Conservation (phyloP, 306 rosid genomes). For the Cicer cuneatum region DNA sequence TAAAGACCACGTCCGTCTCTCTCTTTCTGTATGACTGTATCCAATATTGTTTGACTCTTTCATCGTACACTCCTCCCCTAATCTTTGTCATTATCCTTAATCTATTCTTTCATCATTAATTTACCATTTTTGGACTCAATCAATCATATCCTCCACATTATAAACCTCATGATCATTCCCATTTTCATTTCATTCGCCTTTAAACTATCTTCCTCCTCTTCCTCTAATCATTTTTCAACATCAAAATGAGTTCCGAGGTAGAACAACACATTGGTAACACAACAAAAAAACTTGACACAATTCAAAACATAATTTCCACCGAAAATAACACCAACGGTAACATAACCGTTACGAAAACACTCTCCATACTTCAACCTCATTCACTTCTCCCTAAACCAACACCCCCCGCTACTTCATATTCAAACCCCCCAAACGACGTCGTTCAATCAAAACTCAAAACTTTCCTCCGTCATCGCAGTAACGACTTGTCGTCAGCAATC, state of each 20-base stretch:
- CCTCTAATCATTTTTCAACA: neutral
- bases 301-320: neutral
- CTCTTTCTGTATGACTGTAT: no score
- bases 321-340: constrained; percentile 27
- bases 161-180: constrained; percentile 12
- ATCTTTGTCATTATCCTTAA: constrained; percentile 23
- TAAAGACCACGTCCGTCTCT: constrained; percentile 9
- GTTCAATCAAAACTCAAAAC: constrained; percentile 50
- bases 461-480: constrained; percentile 62
- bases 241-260: constrained; percentile 39
- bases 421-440: constrained; percentile 11
- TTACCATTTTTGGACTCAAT: constrained; percentile 17
- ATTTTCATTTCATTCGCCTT: neutral
- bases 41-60: constrained; percentile 25
- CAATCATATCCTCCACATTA: constrained; percentile 25
- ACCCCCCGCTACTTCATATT: constrained; percentile 51
- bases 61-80: constrained; percentile 37
- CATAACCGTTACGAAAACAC: constrained; percentile 11
- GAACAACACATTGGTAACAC: constrained; percentile 16
- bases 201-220: constrained; percentile 1
- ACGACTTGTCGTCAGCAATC: constrained; percentile 64
- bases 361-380: constrained; percentile 57
- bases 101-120: neutral
- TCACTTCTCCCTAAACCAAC: constrained; percentile 78
- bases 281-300: neutral